These are phyloP conservation scores for Phylloboletellus chloephorus DNA, from an alignment of 1,284 basidiomycete genomes.

Conservation along the genomic window DNA sequence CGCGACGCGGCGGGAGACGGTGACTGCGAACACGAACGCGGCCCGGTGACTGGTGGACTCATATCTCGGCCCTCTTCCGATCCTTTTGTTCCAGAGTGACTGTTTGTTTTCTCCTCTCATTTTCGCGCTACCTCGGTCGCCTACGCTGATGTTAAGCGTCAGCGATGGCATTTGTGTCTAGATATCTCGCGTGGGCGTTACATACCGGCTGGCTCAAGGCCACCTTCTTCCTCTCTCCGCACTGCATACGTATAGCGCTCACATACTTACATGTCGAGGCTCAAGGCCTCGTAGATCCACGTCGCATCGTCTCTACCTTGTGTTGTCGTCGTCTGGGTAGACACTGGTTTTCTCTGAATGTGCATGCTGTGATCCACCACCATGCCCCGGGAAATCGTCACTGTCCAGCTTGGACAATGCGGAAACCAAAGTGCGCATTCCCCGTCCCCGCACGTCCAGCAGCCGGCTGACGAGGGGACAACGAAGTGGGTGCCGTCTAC, in stretches of 20 bases:
- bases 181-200: constrained; percentile 16
- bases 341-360: constrained; percentile 17
- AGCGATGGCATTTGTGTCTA: constrained; percentile 5
- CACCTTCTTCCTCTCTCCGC: constrained; percentile 8
- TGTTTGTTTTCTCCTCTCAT: constrained; percentile 8
- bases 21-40: constrained; percentile 11
- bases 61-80: constrained; percentile 4
- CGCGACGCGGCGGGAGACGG: constrained; percentile 35
- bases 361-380: constrained; percentile 17
- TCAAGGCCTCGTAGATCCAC: constrained; percentile 31
- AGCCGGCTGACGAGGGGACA: constrained; percentile 4
- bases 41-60: constrained; percentile 13
- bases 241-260: constrained; percentile 15
- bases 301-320: constrained; percentile 24
- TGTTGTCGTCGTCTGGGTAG: constrained; percentile 22
- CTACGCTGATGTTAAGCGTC: constrained; percentile 26
- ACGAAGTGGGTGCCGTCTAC: constrained; percentile 77
- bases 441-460: constrained; percentile 15
- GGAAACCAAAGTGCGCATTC: constrained; percentile 83
- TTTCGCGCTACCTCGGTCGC: constrained; percentile 13
- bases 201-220: constrained; percentile 30
- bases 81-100: constrained; percentile 14
- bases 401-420: constrained; percentile 89
- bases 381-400: constrained; percentile 87
- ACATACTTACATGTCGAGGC: constrained; percentile 27